Evolutionary conservation across 1,284 basidiomycete species (phyloP).

Genomic region (Pyrrhoderma lamaoense): DNA sequence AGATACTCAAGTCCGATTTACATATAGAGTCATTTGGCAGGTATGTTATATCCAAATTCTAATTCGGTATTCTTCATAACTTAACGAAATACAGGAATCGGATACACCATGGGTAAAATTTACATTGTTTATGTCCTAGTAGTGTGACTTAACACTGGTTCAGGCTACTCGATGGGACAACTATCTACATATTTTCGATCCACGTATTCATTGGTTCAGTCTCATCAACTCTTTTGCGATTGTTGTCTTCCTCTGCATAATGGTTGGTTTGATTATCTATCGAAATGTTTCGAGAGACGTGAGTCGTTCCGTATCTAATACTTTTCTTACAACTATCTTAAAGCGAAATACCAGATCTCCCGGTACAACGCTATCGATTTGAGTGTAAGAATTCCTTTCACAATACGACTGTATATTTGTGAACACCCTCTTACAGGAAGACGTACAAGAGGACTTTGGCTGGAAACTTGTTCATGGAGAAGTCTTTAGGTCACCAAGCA

Average conservation of each 20-base stretch:
- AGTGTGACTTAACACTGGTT: no score
- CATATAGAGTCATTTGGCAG: conserved; percentile 85
- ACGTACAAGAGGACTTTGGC: conserved; percentile 96
- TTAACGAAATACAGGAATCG: conserved; percentile 49
- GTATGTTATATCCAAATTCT: conserved; percentile 35
- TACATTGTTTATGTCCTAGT: conserved; percentile 24
- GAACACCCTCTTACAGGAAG: conserved; percentile 52
- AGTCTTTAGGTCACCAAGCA: conserved; percentile 82
- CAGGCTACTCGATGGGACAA: conserved; percentile 95
- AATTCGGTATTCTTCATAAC: not conserved
- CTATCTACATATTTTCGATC: conserved; percentile 80
- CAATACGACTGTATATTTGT: not conserved
- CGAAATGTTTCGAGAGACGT: conserved; percentile 87
- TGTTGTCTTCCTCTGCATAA: conserved; percentile 82
- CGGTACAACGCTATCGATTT: conserved; percentile 96
- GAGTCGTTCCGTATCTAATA: conserved; percentile 36
- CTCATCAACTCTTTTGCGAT: conserved; percentile 92
- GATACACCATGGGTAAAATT: conserved; percentile 69
- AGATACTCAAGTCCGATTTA: conserved; percentile 74
- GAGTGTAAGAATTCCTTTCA: conserved; percentile 56
- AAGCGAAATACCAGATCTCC: conserved; percentile 58
- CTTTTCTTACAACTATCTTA: conserved; percentile 29
- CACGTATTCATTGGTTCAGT: conserved; percentile 86
- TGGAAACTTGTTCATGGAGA: conserved; percentile 98
- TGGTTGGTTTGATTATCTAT: conserved; percentile 89